Evolutionary conservation across 257 asterid species (phyloP).

Genomic region (Lithospermum erythrorhizon): DNA sequence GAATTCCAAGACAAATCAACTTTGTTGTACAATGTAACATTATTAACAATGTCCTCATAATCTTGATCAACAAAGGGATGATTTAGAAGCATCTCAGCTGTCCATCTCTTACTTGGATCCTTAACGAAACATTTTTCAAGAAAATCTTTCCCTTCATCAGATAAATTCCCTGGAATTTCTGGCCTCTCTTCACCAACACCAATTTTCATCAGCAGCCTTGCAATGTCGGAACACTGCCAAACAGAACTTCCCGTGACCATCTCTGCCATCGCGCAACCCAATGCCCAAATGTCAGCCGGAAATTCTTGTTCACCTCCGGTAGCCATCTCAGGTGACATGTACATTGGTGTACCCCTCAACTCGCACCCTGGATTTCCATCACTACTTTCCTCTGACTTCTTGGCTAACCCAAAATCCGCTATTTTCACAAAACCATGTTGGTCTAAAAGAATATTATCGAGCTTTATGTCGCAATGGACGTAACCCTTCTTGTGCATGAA

Average conservation of each 20-base stretch:
- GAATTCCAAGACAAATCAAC: conserved; percentile 3
- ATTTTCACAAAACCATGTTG: conserved; percentile 2
- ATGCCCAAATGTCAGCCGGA: conserved; percentile 19
- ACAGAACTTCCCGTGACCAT: conserved; percentile 13
- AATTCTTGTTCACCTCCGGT: conserved; percentile 10
- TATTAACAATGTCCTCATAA: neutral
- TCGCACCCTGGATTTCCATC: conserved; percentile 10
- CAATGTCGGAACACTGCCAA: conserved; percentile 12
- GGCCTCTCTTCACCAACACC: conserved; percentile 14
- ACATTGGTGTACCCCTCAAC: conserved; percentile 16
- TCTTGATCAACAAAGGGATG: conserved; percentile 7
- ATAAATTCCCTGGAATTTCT: conserved; percentile 7
- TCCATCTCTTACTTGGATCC: conserved; percentile 15
- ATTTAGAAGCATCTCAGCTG: conserved; percentile 22
- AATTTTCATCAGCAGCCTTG: conserved; percentile 11
- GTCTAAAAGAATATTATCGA: conserved; percentile 11
- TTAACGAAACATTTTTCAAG: conserved; percentile 11
- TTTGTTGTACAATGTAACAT: neutral
- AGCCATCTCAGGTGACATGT: conserved; percentile 18
- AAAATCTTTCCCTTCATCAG: conserved; percentile 17
- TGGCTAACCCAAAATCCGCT: conserved; percentile 17
- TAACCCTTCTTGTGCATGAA: conserved; percentile 10
- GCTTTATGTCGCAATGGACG: conserved; percentile 17
- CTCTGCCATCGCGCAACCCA: conserved; percentile 18
- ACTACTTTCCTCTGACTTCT: neutral